Evolutionary conservation across 805 yeast genomes (phyloP).

Genomic region (Tetrapisispora arboricola): DNA sequence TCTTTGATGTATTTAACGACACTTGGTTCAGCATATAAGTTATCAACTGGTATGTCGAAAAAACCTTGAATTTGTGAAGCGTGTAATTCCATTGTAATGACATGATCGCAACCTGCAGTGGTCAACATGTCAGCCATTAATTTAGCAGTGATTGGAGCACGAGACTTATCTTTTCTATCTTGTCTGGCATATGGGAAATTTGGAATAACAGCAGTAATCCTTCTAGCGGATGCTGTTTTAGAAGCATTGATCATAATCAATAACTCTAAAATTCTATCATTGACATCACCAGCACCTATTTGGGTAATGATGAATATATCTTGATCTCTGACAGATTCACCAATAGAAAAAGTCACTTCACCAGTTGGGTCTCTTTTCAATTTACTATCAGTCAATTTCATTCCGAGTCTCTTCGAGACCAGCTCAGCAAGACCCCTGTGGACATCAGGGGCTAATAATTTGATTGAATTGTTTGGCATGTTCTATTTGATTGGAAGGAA

Average conservation of each 20-base stretch:
- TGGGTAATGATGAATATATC: slow-evolving; percentile 74
- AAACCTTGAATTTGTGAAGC: slow-evolving; percentile 98
- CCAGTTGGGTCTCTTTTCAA: slow-evolving; percentile 58
- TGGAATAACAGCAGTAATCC: slow-evolving; percentile 90
- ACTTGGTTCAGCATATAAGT: slow-evolving; percentile 88
- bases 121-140: slow-evolving; percentile 83
- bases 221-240: slow-evolving; percentile 88
- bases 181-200: slow-evolving; percentile 96
- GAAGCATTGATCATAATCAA: slow-evolving; percentile 89
- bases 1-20: slow-evolving; percentile 73
- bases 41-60: slow-evolving; percentile 91
- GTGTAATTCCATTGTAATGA: slow-evolving; percentile 92
- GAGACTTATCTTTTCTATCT: slow-evolving; percentile 88
- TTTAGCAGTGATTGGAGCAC: slow-evolving; percentile 96
- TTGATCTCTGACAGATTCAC: slow-evolving; percentile 78
- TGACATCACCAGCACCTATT: slow-evolving; percentile 77
- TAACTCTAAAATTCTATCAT: slow-evolving; percentile 80
- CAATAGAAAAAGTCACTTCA: slow-evolving; percentile 67
- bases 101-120: slow-evolving; percentile 92
- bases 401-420: slow-evolving; percentile 53
- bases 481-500: neutral
- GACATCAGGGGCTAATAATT: slow-evolving; percentile 55
- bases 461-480: slow-evolving; percentile 68
- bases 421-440: slow-evolving; percentile 60
- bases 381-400: slow-evolving; percentile 50